A percentile compares a stretch with the other conserved stretches of the same genome.
Evolutionary conservation across 805 yeast species (phyloP).

Genomic region (Ogataea trehaloabstinens): DNA sequence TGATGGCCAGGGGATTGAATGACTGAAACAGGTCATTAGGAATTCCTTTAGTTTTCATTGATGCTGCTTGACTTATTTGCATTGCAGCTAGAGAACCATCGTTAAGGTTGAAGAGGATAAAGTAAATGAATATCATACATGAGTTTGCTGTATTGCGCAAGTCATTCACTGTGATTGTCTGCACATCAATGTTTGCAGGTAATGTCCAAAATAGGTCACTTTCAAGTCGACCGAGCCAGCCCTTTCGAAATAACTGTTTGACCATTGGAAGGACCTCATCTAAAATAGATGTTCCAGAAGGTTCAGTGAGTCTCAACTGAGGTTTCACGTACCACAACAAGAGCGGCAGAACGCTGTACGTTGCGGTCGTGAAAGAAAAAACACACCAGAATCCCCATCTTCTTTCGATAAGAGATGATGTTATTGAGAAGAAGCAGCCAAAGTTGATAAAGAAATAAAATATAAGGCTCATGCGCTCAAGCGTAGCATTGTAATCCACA

Average conservation of each 20-base stretch:
- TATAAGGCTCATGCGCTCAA: constrained; percentile 38
- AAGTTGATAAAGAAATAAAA: constrained; percentile 54
- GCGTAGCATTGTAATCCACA: constrained; percentile 43
- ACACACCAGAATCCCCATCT: constrained; percentile 52
- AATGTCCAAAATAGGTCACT: constrained; percentile 40
- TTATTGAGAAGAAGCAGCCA: constrained; percentile 50
- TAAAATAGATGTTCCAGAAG: constrained; percentile 43
- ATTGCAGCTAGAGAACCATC: constrained; percentile 46
- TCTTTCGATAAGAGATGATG: constrained; percentile 48
- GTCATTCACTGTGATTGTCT: constrained; percentile 36
- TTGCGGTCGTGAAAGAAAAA: constrained; percentile 48
- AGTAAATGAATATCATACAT: constrained; percentile 45
- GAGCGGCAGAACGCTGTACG: constrained; percentile 47
- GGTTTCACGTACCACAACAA: constrained; percentile 39
- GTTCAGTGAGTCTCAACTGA: constrained; percentile 32
- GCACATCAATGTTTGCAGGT: constrained; percentile 18
- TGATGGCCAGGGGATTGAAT: constrained; percentile 52
- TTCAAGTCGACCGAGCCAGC: constrained; percentile 39
- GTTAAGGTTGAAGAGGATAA: constrained; percentile 35
- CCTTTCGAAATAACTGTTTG: constrained; percentile 38
- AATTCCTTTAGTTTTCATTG: constrained; percentile 50
- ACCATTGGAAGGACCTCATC: constrained; percentile 38
- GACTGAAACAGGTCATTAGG: constrained; percentile 55
- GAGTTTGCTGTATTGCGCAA: constrained; percentile 41
- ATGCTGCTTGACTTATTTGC: constrained; percentile 52